A percentile compares a stretch with the other conserved stretches of the same genome.
Conservation (phyloP, 345 rosid genomes). For the Psidium guajava region DNA sequence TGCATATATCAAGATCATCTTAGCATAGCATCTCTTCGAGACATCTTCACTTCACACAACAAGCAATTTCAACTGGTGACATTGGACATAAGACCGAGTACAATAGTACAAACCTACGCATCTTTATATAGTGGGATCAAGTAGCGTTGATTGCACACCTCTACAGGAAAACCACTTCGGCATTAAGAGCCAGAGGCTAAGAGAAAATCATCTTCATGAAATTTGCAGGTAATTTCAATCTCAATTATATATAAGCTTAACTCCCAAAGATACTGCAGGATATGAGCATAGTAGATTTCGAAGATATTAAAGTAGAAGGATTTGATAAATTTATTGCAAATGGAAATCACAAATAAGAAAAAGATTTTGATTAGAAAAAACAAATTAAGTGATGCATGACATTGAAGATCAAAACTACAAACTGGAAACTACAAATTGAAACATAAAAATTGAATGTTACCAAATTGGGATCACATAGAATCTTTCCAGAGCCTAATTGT, state of each 20-base stretch:
- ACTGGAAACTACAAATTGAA: not conserved
- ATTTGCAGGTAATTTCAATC: not conserved
- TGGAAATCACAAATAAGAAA: not conserved
- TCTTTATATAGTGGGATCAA: not conserved
- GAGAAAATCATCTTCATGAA: not conserved
- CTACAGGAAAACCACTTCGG: not conserved
- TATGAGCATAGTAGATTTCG: not conserved
- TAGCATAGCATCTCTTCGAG: not conserved
- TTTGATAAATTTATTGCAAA: not conserved
- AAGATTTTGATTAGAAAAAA: not conserved
- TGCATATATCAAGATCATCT: not conserved
- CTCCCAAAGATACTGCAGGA: not conserved
- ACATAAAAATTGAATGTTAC: not conserved
- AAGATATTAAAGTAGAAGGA: not conserved
- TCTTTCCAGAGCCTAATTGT: not conserved
- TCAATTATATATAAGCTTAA: not conserved
- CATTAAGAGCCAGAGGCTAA: not conserved
- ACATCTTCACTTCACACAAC: not conserved
- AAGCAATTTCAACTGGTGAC: not conserved
- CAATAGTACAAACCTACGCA: not conserved
- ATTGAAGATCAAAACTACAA: not conserved
- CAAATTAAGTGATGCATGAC: not conserved
- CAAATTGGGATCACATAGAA: not conserved
- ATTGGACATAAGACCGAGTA: not conserved
- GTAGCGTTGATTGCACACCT: not conserved